These are phyloP conservation scores for Geotrichum cucujoidarum DNA, from an alignment of 1,139 yeast species.

Conservation along the genomic window DNA sequence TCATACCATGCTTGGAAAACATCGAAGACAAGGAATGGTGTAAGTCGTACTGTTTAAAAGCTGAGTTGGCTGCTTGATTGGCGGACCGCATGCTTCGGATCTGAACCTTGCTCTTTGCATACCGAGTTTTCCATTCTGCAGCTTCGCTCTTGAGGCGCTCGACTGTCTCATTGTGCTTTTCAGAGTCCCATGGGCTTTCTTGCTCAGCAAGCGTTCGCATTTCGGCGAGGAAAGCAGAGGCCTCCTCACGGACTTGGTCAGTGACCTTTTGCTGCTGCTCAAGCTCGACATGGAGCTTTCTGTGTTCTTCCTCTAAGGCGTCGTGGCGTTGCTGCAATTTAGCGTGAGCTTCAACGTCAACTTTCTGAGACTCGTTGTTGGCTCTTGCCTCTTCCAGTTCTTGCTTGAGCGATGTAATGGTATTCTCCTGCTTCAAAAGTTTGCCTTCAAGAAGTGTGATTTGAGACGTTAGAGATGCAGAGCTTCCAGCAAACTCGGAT, in stretches of 20 bases:
- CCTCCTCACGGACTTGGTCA: slow-evolving; percentile 41
- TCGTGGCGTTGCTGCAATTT: slow-evolving; percentile 24
- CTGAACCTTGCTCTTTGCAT: slow-evolving; percentile 33
- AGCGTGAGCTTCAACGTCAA: background rate
- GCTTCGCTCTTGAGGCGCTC: slow-evolving; percentile 36
- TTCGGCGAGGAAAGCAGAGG: slow-evolving; percentile 38
- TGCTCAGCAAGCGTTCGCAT: slow-evolving; percentile 39
- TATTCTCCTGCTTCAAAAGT: slow-evolving; percentile 20
- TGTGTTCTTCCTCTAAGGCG: slow-evolving; percentile 25
- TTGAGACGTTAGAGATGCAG: slow-evolving; percentile 23
- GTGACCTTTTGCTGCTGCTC: slow-evolving; percentile 38
- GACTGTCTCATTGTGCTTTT: slow-evolving; percentile 29
- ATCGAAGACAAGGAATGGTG: slow-evolving; percentile 2
- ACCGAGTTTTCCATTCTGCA: slow-evolving; percentile 38
- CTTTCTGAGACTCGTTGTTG: background rate
- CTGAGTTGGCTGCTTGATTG: slow-evolving; percentile 23
- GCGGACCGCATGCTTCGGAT: slow-evolving; percentile 32
- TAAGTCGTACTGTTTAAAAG: slow-evolving; percentile 9
- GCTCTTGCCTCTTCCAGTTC: background rate
- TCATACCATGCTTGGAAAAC: slow-evolving; percentile 25
- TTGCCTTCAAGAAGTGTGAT: slow-evolving; percentile 22
- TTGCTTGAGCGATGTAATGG: slow-evolving; percentile 8
- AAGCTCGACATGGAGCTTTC: slow-evolving; percentile 29
- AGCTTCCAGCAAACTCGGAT: slow-evolving; percentile 24
- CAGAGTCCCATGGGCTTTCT: slow-evolving; percentile 28